A percentile compares a stretch with the other conserved stretches of the same genome.
These are phyloP conservation scores for Tubosaeta sp. DNA, from an alignment of 768 basidiomycete species.

Conservation along the genomic window DNA sequence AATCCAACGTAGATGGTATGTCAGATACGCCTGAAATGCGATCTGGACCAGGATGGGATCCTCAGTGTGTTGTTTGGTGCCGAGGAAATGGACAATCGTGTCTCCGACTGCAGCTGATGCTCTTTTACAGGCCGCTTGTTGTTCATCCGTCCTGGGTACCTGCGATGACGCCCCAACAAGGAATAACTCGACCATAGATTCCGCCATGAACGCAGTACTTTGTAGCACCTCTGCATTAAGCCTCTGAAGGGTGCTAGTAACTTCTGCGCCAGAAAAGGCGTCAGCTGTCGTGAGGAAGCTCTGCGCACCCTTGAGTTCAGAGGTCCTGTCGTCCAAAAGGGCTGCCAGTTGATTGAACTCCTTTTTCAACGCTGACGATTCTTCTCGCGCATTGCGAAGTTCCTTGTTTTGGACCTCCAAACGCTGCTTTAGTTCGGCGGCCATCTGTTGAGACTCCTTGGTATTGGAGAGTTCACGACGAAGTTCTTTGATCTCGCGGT, in stretches of 20 bases:
- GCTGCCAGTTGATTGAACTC: slow-evolving; percentile 26
- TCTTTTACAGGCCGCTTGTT: slow-evolving; percentile 21
- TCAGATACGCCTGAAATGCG: slow-evolving; percentile 31
- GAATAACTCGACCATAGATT: slow-evolving; percentile 43
- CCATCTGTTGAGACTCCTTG: slow-evolving; percentile 11
- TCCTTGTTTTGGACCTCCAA: slow-evolving; percentile 20
- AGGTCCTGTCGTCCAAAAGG: slow-evolving; percentile 38
- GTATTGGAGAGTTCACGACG: slow-evolving; percentile 10
- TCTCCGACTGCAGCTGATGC: slow-evolving; percentile 19
- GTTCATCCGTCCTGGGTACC: slow-evolving; percentile 17
- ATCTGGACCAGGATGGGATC: slow-evolving; percentile 37
- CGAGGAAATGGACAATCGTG: slow-evolving; percentile 24
- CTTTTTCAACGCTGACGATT: slow-evolving; percentile 25
- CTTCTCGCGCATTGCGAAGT: slow-evolving; percentile 20
- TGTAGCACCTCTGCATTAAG: slow-evolving; percentile 49
- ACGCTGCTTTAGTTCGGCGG: slow-evolving; percentile 13
- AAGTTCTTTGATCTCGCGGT: slow-evolving; percentile 17
- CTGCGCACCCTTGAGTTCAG: slow-evolving; percentile 44
- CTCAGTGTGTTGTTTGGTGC: slow-evolving; percentile 27
- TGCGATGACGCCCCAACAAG: slow-evolving; percentile 15
- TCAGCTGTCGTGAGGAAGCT: slow-evolving; percentile 44
- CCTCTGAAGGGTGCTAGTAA: slow-evolving; percentile 39
- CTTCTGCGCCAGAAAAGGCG: slow-evolving; percentile 41
- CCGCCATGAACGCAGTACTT: slow-evolving; percentile 44
- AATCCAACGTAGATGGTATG: slow-evolving; percentile 27